Evolutionary conservation across 176 grass and related monocot species (phyloP).

Genomic region (Poa pratensis): DNA sequence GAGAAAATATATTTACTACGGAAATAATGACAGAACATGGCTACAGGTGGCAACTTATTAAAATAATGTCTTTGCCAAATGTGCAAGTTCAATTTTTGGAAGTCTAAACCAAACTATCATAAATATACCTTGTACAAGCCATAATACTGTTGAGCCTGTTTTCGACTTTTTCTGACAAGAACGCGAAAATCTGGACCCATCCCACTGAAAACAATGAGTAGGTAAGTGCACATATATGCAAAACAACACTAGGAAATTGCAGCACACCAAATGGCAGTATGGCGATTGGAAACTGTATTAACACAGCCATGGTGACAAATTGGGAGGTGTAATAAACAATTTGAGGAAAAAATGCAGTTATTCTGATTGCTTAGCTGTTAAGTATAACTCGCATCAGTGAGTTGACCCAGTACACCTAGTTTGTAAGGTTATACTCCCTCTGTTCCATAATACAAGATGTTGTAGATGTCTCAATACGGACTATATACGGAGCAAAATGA

Average conservation of each 20-base stretch:
- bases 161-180: slow-evolving; percentile 87
- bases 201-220: slow-evolving; percentile 62
- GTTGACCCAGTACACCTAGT: background rate
- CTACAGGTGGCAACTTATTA: background rate
- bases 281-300: background rate
- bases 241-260: background rate
- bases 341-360: background rate
- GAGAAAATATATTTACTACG: slow-evolving; percentile 22
- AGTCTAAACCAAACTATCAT: slow-evolving; percentile 17
- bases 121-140: slow-evolving; percentile 74
- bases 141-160: slow-evolving; percentile 86
- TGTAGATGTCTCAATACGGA: too few species aligned
- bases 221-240: slow-evolving; percentile 26
- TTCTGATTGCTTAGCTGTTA: background rate
- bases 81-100: background rate
- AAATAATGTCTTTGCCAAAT: background rate
- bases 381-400: background rate
- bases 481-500: too few species aligned
- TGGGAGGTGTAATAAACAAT: slow-evolving; percentile 10
- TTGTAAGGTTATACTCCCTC: background rate
- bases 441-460: too few species aligned
- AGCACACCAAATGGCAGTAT: background rate
- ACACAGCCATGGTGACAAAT: background rate
- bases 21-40: background rate
- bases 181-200: slow-evolving; percentile 93